These are phyloP conservation scores for Yarrowia phangngaensis DNA, from an alignment of 805 yeast genomes.

Conservation along the genomic window DNA sequence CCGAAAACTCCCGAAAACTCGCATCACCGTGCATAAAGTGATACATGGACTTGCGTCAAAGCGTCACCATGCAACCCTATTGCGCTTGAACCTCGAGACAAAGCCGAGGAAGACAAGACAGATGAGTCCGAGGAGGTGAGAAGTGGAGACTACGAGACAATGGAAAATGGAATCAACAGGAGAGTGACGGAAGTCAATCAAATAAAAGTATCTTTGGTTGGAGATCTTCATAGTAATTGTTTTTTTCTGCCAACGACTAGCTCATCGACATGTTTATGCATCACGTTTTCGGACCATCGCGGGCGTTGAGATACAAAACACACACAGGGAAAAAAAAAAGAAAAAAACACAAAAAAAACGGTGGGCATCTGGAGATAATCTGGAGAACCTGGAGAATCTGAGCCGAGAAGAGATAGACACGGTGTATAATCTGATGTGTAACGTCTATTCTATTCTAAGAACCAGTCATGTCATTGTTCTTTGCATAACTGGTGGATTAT, in stretches of 20 bases:
- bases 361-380: constrained; percentile 4
- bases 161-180: neutral
- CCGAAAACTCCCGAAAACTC: constrained; percentile 21
- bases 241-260: no score
- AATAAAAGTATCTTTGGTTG: no score
- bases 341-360: neutral
- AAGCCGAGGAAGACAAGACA: constrained; percentile 24
- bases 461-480: no score
- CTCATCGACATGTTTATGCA: neutral
- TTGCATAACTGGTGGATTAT: no score
- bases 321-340: neutral
- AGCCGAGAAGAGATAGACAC: no score
- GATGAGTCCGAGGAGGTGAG: neutral
- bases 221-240: no score
- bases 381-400: no score
- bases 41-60: constrained; percentile 16
- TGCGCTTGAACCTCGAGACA: constrained; percentile 23
- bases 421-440: no score
- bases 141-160: neutral
- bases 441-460: no score
- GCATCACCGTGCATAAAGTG: constrained; percentile 12
- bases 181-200: neutral
- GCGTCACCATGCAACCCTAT: constrained; percentile 25
- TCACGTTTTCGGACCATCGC: constrained; percentile 14
- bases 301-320: constrained; percentile 1